A percentile compares a stretch with the other conserved stretches of the same genome.
Evolutionary conservation across 2,329 filamentous ascomycete species (phyloP).

Genomic region (Colletotrichum viniferum): DNA sequence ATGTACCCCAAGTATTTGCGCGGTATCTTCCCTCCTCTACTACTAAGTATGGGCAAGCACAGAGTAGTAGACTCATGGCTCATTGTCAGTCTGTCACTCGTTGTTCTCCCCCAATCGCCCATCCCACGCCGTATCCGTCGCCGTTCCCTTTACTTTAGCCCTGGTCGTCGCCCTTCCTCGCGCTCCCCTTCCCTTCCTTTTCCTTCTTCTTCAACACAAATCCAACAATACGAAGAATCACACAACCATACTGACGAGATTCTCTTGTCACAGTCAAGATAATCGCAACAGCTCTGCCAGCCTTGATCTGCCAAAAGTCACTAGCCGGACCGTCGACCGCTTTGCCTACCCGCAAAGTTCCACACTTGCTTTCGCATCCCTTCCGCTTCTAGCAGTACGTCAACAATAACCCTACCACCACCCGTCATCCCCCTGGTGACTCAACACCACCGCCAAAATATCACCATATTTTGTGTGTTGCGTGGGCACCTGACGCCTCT

Average conservation of each 20-base stretch:
- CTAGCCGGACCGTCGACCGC: slow-evolving; percentile 19
- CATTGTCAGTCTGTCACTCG: slow-evolving; percentile 9
- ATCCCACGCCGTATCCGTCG: slow-evolving; percentile 22
- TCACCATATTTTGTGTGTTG: not conserved
- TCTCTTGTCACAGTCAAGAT: slow-evolving; percentile 66
- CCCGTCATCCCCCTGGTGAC: slow-evolving; percentile 15
- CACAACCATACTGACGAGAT: slow-evolving; percentile 54
- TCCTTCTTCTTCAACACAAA: slow-evolving; percentile 48
- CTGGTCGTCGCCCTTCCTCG: slow-evolving; percentile 23
- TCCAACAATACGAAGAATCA: slow-evolving; percentile 49
- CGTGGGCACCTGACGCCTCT: not conserved
- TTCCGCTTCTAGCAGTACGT: slow-evolving; percentile 29
- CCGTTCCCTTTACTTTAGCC: slow-evolving; percentile 30
- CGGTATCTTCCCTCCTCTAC: not conserved
- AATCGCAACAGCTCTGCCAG: slow-evolving; percentile 59
- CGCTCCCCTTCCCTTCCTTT: slow-evolving; percentile 38
- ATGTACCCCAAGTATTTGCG: slow-evolving; percentile 13
- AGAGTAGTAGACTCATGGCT: not conserved
- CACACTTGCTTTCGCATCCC: slow-evolving; percentile 21
- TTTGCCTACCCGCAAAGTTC: slow-evolving; percentile 27
- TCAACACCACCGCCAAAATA: slow-evolving; percentile 14
- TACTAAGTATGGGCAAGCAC: not conserved
- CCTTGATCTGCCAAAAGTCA: slow-evolving; percentile 30
- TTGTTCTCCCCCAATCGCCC: slow-evolving; percentile 12
- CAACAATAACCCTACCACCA: slow-evolving; percentile 11